Conservation (phyloP, 495 filamentous ascomycete genomes). For the Lindgomyces ingoldianus region DNA sequence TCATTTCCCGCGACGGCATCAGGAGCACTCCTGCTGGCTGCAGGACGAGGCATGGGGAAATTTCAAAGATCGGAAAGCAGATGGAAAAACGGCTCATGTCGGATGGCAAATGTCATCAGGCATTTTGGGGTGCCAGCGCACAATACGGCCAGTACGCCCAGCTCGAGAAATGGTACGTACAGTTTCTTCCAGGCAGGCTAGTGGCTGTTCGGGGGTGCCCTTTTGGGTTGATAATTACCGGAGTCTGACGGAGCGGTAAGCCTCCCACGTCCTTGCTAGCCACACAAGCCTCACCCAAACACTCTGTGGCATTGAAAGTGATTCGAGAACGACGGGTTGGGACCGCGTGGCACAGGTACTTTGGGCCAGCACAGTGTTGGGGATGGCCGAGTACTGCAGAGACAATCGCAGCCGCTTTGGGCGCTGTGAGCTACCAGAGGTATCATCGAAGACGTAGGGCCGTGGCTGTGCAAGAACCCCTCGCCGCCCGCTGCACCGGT, state of each 20-base stretch:
- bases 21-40: no score
- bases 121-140: slow-evolving; percentile 19
- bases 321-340: slow-evolving; percentile 32
- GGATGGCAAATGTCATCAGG: slow-evolving; percentile 16
- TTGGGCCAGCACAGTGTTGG: not conserved
- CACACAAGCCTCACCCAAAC: slow-evolving; percentile 6
- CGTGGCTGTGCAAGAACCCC: slow-evolving; percentile 28
- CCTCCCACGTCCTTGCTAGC: not conserved
- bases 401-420: slow-evolving; percentile 32
- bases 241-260: not conserved
- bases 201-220: not conserved
- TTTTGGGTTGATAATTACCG: slow-evolving; percentile 30
- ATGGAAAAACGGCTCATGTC: not conserved
- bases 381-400: not conserved
- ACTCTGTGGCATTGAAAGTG: slow-evolving; percentile 18
- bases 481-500: not conserved
- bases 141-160: no score
- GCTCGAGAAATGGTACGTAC: no score
- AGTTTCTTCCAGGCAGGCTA: no score
- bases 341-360: slow-evolving; percentile 26
- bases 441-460: slow-evolving; percentile 13
- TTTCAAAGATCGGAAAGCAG: not conserved
- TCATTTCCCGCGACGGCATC: slow-evolving; percentile 10
- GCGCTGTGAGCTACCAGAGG: slow-evolving; percentile 7
- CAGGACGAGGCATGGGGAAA: slow-evolving; percentile 12